Evolutionary conservation across 2,329 filamentous ascomycete genomes (phyloP).

Genomic region (Alternaria ethzedia): DNA sequence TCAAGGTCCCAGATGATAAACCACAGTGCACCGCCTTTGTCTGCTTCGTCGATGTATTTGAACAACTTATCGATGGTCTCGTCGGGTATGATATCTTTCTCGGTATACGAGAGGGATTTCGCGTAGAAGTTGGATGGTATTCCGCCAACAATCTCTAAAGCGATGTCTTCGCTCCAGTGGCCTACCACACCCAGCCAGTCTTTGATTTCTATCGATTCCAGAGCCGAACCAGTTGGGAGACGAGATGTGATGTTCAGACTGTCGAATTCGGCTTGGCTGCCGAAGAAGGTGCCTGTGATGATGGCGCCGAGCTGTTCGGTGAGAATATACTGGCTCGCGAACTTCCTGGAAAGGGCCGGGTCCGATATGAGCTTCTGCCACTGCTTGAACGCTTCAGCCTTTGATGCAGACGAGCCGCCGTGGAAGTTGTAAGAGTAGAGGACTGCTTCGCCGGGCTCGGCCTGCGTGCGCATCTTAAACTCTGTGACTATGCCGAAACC

Average conservation of each 20-base stretch:
- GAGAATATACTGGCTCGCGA: conserved; percentile 42
- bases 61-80: conserved; percentile 41
- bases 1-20: conserved; percentile 46
- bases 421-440: conserved; percentile 44
- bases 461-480: conserved; percentile 47
- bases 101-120: conserved; percentile 43
- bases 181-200: conserved; percentile 44
- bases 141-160: conserved; percentile 37
- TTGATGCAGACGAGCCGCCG: conserved; percentile 26
- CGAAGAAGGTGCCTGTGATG: conserved; percentile 45
- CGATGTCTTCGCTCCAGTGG: conserved; percentile 42
- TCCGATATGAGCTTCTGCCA: conserved; percentile 45
- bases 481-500: conserved; percentile 53
- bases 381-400: conserved; percentile 43
- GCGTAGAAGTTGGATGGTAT: conserved; percentile 44
- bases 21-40: conserved; percentile 44
- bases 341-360: conserved; percentile 41
- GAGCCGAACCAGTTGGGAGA: conserved; percentile 24
- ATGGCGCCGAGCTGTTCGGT: conserved; percentile 37
- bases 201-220: conserved; percentile 35
- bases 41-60: conserved; percentile 35
- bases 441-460: conserved; percentile 40
- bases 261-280: conserved; percentile 40
- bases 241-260: conserved; percentile 38
- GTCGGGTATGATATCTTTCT: conserved; percentile 39